These are phyloP conservation scores for Tricholoma sp. DNA, from an alignment of 768 basidiomycete species.

Conservation along the genomic window DNA sequence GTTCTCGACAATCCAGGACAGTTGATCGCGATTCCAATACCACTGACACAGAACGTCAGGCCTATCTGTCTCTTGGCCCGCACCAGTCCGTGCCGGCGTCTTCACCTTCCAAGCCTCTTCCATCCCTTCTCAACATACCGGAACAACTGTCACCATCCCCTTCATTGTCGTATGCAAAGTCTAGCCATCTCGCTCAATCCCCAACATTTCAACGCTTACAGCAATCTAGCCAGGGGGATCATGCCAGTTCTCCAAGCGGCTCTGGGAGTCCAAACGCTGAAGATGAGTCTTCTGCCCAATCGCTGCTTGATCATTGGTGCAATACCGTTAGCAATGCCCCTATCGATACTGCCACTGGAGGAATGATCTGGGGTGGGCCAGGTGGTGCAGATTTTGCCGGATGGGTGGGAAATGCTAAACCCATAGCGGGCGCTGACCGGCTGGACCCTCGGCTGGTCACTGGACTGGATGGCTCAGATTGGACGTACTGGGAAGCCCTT, in stretches of 20 bases:
- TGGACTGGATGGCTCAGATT: conserved; percentile 61
- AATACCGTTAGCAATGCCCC: conserved; percentile 70
- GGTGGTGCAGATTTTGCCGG: conserved; percentile 53
- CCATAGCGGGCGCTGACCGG: conserved; percentile 33
- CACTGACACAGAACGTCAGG: conserved; percentile 34
- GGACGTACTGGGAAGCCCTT: conserved; percentile 77
- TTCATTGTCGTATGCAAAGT: conserved; percentile 20
- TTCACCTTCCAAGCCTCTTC: conserved; percentile 27
- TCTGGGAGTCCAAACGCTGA: conserved; percentile 71
- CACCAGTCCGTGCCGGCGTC: conserved; percentile 35
- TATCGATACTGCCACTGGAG: conserved; percentile 43
- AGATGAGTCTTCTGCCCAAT: conserved; percentile 72
- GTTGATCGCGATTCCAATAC: conserved; percentile 22
- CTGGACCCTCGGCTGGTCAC: conserved; percentile 33
- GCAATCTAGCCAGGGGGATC: conserved; percentile 37
- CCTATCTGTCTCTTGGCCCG: conserved; percentile 46
- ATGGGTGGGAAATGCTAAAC: conserved; percentile 47
- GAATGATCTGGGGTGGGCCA: conserved; percentile 58
- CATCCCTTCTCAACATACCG: conserved; percentile 25
- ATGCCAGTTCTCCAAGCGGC: conserved; percentile 53
- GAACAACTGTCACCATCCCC: conserved; percentile 22
- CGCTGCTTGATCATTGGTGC: conserved; percentile 80
- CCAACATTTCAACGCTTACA: conserved; percentile 61
- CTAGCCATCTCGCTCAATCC: conserved; percentile 34
- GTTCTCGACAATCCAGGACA: conserved; percentile 18